These are phyloP conservation scores for Cryptosporidium canis DNA, from an alignment of 169 alveolate genomes.

Conservation along the genomic window DNA sequence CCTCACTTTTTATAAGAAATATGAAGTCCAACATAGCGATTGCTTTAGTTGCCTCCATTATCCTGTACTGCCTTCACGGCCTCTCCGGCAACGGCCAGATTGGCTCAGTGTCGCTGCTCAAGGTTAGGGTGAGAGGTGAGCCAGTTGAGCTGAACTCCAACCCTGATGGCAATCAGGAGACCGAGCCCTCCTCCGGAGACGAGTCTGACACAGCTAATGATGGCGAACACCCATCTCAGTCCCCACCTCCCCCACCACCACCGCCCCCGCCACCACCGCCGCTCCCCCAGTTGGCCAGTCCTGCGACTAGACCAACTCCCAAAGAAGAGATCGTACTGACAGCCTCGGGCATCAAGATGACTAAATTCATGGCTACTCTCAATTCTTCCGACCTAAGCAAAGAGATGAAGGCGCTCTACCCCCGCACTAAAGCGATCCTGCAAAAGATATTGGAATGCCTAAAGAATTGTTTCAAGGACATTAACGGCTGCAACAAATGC, in stretches of 20 bases:
- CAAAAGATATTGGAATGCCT: background rate
- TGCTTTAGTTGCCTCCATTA: background rate
- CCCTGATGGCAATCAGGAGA: background rate
- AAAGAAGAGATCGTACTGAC: slow-evolving; percentile 7
- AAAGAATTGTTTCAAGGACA: background rate
- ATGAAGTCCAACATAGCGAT: background rate
- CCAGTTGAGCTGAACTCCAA: background rate
- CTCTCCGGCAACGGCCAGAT: background rate
- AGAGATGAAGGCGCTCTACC: background rate
- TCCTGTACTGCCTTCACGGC: background rate
- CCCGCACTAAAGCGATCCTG: background rate
- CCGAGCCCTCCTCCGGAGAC: background rate
- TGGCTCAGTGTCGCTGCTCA: background rate
- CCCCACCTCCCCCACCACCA: background rate
- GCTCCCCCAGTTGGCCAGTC: background rate
- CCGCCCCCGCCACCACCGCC: slow-evolving; percentile 21
- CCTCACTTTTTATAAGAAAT: background rate
- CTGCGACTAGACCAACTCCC: background rate
- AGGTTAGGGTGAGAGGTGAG: background rate
- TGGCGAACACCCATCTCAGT: background rate
- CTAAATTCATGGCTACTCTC: background rate
- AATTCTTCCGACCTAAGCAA: background rate
- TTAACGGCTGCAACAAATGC: background rate
- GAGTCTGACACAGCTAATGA: background rate
- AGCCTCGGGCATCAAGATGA: background rate